phyloP scores from a whole-genome alignment of 352 stramenopile species.

The Aphanomyces stellatus region DNA sequence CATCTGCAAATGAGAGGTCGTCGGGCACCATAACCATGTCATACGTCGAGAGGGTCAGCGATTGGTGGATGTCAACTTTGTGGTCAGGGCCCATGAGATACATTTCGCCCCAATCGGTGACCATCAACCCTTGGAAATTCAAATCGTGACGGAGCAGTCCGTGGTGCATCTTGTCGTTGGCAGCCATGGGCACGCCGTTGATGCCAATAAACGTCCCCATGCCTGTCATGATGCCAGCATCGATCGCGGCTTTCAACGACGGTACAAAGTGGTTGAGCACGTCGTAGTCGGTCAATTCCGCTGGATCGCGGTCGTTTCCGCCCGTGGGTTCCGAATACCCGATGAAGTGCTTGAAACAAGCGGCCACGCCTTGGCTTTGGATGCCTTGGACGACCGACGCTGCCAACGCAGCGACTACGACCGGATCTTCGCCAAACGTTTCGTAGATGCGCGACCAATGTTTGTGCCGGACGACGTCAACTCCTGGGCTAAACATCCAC shows the following conservation, averaged over 20 bases:
- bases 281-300: constrained; percentile 57
- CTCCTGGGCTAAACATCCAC: constrained; percentile 87
- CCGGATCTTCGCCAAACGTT: constrained; percentile 90
- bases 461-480: constrained; percentile 71
- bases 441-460: constrained; percentile 87
- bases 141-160: no score
- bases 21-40: no score
- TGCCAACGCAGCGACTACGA: constrained; percentile 62
- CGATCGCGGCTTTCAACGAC: constrained; percentile 40
- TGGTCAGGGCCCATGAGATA: no score
- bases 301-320: constrained; percentile 65
- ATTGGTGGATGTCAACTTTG: no score
- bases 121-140: no score
- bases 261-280: constrained; percentile 62
- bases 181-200: constrained; percentile 25
- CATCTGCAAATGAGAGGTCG: no score
- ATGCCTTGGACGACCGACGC: constrained; percentile 65
- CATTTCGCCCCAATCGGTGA: no score
- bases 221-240: constrained; percentile 65
- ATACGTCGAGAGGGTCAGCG: no score
- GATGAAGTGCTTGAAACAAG: constrained; percentile 87
- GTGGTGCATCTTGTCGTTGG: no score
- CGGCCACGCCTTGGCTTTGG: constrained; percentile 54
- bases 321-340: constrained; percentile 62
- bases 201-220: constrained; percentile 32